phyloP scores from a whole-genome alignment of 1,284 basidiomycete genomes.

The Cryptococcus sp. region DNA sequence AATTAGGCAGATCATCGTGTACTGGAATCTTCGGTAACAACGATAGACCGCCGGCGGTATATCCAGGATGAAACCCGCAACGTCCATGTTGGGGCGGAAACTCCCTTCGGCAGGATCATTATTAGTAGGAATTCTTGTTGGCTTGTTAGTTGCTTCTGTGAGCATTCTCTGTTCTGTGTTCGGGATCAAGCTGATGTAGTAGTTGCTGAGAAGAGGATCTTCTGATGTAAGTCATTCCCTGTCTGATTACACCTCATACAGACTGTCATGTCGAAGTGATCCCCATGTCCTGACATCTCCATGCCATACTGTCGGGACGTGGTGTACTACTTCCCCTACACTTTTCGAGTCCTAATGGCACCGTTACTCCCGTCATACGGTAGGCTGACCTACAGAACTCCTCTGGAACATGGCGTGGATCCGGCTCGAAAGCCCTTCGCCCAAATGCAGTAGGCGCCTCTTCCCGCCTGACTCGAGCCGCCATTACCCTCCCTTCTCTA shows the following conservation, averaged over 20 bases:
- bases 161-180: conserved; percentile 11
- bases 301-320: no score
- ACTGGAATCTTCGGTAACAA: not conserved
- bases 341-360: no score
- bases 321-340: no score
- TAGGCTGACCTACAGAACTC: no score
- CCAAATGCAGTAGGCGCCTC: conserved; percentile 25
- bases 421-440: conserved; percentile 24
- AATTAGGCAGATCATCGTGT: no score
- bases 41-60: not conserved
- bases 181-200: not conserved
- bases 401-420: conserved; percentile 26
- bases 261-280: not conserved
- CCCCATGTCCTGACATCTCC: no score
- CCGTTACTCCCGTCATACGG: no score
- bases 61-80: not conserved
- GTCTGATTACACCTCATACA: not conserved
- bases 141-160: conserved; percentile 46
- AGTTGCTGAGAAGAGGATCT: conserved; percentile 21
- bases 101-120: conserved; percentile 46
- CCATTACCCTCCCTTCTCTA: conserved; percentile 56
- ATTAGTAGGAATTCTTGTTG: conserved; percentile 48
- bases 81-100: conserved; percentile 11
- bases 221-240: conserved; percentile 14
- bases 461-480: conserved; percentile 28